Evolutionary conservation across 495 filamentous ascomycete genomes (phyloP).

Genomic region (Tuber brumale): DNA sequence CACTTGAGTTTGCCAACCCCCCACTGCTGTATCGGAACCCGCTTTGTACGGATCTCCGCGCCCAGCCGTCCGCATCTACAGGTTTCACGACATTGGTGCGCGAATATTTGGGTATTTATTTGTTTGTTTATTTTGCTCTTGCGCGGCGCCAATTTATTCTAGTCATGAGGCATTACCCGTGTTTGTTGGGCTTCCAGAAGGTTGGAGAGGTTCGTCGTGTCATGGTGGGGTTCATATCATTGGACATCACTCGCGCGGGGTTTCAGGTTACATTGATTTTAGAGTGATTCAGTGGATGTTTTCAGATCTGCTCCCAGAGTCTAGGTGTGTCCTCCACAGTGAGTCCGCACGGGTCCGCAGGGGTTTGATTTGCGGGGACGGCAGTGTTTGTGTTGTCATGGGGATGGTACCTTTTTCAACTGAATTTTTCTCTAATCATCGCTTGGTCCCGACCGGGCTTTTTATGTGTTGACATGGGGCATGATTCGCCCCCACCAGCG

Average conservation of each 20-base stretch:
- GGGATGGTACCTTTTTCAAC: background rate
- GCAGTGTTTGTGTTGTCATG: background rate
- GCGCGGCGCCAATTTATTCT: background rate
- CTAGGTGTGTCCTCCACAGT: background rate
- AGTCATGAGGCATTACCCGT: background rate
- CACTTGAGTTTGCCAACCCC: background rate
- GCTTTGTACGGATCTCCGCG: background rate
- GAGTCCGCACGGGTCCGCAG: too few species aligned
- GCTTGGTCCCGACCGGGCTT: background rate
- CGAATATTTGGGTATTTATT: background rate
- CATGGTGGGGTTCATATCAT: background rate
- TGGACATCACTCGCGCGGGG: background rate
- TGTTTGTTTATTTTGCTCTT: background rate
- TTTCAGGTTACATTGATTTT: background rate
- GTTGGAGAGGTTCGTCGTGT: background rate
- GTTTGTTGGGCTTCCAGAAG: background rate
- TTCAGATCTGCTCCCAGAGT: background rate
- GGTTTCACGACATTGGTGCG: background rate
- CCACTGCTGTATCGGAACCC: background rate
- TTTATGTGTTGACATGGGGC: background rate
- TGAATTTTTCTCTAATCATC: background rate
- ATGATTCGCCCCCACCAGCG: background rate
- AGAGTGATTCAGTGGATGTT: background rate
- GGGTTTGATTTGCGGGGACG: background rate
- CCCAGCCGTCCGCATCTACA: background rate